These are phyloP conservation scores for Syzygium jambos DNA, from an alignment of 345 rosid species.

Conservation along the genomic window DNA sequence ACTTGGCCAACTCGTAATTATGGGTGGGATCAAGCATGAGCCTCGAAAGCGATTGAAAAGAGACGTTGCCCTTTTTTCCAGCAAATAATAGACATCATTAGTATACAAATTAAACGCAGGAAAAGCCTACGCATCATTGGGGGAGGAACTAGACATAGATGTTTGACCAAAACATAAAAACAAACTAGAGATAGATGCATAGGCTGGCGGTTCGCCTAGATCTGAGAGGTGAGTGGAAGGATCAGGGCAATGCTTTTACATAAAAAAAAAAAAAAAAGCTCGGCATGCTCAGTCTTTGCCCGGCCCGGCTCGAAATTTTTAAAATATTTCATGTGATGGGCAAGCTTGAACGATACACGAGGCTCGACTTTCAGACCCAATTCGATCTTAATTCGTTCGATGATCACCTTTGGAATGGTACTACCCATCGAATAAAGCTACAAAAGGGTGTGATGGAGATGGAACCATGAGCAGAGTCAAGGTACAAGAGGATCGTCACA, in stretches of 20 bases:
- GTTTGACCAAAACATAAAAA: no score
- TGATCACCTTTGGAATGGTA: not conserved
- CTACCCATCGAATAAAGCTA: not conserved
- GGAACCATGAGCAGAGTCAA: not conserved
- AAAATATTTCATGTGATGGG: not conserved
- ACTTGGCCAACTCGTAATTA: not conserved
- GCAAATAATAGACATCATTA: not conserved
- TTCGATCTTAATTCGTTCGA: not conserved
- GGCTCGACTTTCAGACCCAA: not conserved
- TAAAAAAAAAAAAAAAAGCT: not conserved
- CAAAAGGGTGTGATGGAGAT: not conserved
- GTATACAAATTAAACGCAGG: not conserved
- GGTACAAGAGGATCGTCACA: not conserved
- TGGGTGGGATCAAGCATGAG: not conserved
- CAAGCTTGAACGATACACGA: not conserved
- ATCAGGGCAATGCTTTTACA: not conserved
- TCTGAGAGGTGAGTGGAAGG: not conserved
- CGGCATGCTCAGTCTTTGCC: not conserved
- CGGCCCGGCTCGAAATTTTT: not conserved
- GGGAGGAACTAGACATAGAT: not conserved
- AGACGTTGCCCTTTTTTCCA: not conserved
- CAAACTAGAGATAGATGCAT: not conserved
- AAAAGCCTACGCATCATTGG: not conserved
- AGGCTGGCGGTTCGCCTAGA: not conserved
- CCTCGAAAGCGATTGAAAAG: not conserved